Percentiles rank a stretch among this genome's conserved stretches.
Evolutionary conservation across 257 asterid species (phyloP).

Genomic region (Solanum piurae): DNA sequence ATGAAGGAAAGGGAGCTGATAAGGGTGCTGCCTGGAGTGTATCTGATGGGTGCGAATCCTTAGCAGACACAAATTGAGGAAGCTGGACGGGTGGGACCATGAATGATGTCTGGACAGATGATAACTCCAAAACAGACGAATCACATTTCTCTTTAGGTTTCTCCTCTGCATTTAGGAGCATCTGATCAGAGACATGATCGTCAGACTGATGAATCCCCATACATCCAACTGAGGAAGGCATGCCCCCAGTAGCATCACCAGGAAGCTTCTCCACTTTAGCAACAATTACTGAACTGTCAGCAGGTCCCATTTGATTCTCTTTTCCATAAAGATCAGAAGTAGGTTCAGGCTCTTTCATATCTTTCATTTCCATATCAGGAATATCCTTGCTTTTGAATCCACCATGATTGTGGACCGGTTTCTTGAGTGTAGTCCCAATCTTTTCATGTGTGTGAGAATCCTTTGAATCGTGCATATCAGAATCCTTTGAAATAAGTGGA

Average conservation of each 20-base stretch:
- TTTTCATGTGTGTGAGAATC: constrained; percentile 22
- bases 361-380: constrained; percentile 21
- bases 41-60: constrained; percentile 21
- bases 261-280: constrained; percentile 17
- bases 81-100: constrained; percentile 9
- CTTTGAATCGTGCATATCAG: constrained; percentile 15
- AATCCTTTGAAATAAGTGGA: constrained; percentile 22
- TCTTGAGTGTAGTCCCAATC: constrained; percentile 12
- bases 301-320: constrained; percentile 8
- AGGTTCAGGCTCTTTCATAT: constrained; percentile 14
- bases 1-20: constrained; percentile 23
- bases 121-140: constrained; percentile 20
- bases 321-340: constrained; percentile 17
- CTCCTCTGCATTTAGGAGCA: constrained; percentile 27
- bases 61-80: constrained; percentile 21
- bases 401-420: constrained; percentile 17
- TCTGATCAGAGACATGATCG: constrained; percentile 15
- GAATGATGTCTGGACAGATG: constrained; percentile 15
- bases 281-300: constrained; percentile 11
- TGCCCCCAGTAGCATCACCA: constrained; percentile 17
- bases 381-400: constrained; percentile 20
- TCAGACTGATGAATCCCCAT: constrained; percentile 20
- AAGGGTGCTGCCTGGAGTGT: constrained; percentile 18
- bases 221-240: constrained; percentile 8
- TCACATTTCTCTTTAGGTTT: constrained; percentile 20